Percentiles rank a stretch among this genome's conserved stretches.
Conservation (phyloP, 768 basidiomycete genomes). For the Naematelia aurantialba region DNA sequence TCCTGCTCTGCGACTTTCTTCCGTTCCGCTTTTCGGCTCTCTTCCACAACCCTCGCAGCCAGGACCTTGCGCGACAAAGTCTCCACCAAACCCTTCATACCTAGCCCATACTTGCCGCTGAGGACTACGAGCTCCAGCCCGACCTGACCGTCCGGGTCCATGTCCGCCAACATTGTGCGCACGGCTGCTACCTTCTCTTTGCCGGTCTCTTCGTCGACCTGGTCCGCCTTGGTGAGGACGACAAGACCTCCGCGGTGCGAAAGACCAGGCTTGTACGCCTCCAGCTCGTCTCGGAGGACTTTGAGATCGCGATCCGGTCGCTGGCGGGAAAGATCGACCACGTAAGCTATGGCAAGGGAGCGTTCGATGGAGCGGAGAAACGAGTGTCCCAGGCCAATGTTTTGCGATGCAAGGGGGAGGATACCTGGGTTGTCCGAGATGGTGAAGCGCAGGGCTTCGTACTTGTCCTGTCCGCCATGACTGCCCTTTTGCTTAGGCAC, state of each 20-base stretch:
- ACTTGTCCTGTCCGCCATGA: conserved; percentile 12
- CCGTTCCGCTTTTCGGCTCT: conserved; percentile 1
- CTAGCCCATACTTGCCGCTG: conserved; percentile 82
- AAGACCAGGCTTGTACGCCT: conserved; percentile 70
- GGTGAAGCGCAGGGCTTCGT: conserved; percentile 81
- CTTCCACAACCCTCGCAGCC: conserved; percentile 50
- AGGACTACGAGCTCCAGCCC: conserved; percentile 66
- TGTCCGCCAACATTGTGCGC: conserved; percentile 55
- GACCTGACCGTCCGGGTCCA: conserved; percentile 44
- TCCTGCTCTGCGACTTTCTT: background rate
- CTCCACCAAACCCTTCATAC: conserved; percentile 65
- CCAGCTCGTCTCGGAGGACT: conserved; percentile 74
- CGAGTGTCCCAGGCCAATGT: conserved; percentile 87
- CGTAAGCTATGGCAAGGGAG: conserved; percentile 81
- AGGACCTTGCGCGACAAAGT: conserved; percentile 61
- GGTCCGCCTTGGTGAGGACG: conserved; percentile 91
- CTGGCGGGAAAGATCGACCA: conserved; percentile 76
- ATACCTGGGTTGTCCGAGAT: conserved; percentile 97
- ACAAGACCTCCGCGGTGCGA: conserved; percentile 73
- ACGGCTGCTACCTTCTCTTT: conserved; percentile 21
- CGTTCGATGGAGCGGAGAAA: conserved; percentile 92
- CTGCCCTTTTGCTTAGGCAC: background rate
- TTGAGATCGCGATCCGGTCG: conserved; percentile 73
- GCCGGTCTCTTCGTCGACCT: conserved; percentile 57
- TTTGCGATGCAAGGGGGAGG: conserved; percentile 74